phyloP scores from a whole-genome alignment of 176 grass and related monocot species.

The Alloteropsis semialata region DNA sequence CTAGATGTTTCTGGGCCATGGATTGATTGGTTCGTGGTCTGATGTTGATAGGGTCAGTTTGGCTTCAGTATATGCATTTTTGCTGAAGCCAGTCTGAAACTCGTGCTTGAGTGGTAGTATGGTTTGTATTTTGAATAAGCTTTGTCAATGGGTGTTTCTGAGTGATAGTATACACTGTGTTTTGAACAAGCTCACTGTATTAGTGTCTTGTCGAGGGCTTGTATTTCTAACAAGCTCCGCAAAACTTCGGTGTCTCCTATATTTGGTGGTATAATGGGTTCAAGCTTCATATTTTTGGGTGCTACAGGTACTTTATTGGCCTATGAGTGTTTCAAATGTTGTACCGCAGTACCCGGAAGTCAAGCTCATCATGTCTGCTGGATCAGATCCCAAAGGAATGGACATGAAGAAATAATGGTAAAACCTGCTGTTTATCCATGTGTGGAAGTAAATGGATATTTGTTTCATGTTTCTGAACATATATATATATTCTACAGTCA shows the following conservation, averaged over 20 bases:
- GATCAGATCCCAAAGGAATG: conserved; percentile 61
- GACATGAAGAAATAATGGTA: conserved; percentile 69
- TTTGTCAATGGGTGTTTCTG: background rate
- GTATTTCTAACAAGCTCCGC: background rate
- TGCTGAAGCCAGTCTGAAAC: background rate
- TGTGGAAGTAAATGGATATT: background rate
- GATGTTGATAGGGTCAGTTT: conserved; percentile 43
- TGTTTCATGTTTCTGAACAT: background rate
- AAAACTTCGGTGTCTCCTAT: background rate
- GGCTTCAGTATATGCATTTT: background rate
- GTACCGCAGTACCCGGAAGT: conserved; percentile 54
- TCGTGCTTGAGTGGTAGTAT: background rate
- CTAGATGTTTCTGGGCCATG: conserved; percentile 53
- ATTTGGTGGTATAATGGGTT: background rate
- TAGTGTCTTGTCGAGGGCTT: no score
- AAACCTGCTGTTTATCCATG: background rate
- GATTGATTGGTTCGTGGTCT: conserved; percentile 20
- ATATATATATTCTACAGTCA: background rate
- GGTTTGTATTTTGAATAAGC: background rate
- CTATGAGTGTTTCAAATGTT: conserved; percentile 56
- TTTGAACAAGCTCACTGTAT: background rate
- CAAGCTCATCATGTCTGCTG: conserved; percentile 43
- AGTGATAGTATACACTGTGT: background rate
- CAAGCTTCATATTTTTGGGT: background rate
- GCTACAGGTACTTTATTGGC: conserved; percentile 46